Base-by-base conservation (phyloP, 805 yeast genomes). In the Ogataea pignaliae region DNA sequence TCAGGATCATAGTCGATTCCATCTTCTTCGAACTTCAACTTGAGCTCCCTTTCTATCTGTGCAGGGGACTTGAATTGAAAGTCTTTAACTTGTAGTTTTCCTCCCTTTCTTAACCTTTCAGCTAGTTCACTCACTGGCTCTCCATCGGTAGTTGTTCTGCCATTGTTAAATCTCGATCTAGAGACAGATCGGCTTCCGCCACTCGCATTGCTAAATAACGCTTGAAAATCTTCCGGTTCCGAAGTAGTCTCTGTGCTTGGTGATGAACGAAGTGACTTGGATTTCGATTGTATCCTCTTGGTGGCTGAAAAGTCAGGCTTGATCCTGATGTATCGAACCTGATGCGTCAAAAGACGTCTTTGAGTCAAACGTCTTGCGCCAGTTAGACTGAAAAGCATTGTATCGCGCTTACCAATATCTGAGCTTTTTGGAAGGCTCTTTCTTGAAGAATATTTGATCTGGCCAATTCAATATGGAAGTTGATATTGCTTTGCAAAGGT, bases 1-100 rank as follows among this genome's bases (percentile, higher is more conserved):
- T 47, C 45, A 11, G 59, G 55, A 42, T 63, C 68, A 26, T 53
- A 54, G 5, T 63, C 68, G 14, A 61, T 36, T 1, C 60, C 59
- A 42, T 57, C 63, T 11, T 40, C 30, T 32, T 47, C 44, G 36
- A 63, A 61, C 32, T 48, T 50, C 12, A 39, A 39, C 29, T 47
- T 54, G 14, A 63, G 36, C 34, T 60, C 64, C 26, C 50, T 37
- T 32, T 53, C 59, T 8, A 63, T 60, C 33, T 55, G 51, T 10
- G 57, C 55, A 0, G 66, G 57, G 2, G 55, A 46, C 44, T 61
- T 59, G 33, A 41, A 39, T 6, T 41, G 32, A 3, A 34, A 30
- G 31, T 35, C 41, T 18, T 39, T 21, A 7, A 21, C 26, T 21
- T 21, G 26, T 5, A 21, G 26, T 4, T 21, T 21, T 21, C 26